A percentile compares a stretch with the other conserved stretches of the same genome.
These are phyloP conservation scores for Dipodascopsis tothii DNA, from an alignment of 805 yeast species.

Conservation along the genomic window DNA sequence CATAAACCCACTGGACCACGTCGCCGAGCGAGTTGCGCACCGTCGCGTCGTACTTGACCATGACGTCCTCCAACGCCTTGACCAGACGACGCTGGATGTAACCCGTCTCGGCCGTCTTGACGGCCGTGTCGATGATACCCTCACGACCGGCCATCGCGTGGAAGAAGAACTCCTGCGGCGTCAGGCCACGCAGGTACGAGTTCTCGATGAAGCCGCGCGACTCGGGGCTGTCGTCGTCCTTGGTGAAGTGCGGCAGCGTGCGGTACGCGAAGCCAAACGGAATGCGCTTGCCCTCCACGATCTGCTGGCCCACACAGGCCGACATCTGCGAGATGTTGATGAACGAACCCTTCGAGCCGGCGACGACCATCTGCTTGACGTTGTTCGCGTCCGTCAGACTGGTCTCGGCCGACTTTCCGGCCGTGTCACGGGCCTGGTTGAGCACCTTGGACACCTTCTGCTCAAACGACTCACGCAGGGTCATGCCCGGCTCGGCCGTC, in stretches of 20 bases:
- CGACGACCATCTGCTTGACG: constrained; percentile 97
- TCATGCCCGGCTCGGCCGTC: constrained; percentile 99
- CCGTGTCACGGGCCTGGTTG: constrained; percentile 97
- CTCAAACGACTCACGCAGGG: constrained; percentile 95
- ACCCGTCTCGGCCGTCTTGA: constrained; percentile 97
- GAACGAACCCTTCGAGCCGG: constrained; percentile 98
- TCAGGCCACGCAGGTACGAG: constrained; percentile 91
- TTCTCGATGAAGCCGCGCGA: constrained; percentile 97
- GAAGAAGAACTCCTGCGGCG: constrained; percentile 98
- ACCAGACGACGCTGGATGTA: constrained; percentile 96
- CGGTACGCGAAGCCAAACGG: constrained; percentile 96
- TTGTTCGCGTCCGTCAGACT: constrained; percentile 88
- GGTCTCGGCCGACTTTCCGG: constrained; percentile 97
- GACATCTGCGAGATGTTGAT: constrained; percentile 99
- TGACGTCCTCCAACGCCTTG: constrained; percentile 91
- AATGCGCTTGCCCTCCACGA: constrained; percentile 99
- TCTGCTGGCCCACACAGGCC: constrained; percentile 99
- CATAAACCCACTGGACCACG: constrained; percentile 89
- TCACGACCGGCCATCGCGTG: constrained; percentile 99
- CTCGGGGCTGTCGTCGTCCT: constrained; percentile 97
- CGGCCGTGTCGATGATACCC: constrained; percentile 99
- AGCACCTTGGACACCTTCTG: constrained; percentile 91
- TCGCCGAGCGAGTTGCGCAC: constrained; percentile 97
- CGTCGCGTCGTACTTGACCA: constrained; percentile 97
- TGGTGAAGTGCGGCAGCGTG: constrained; percentile 93